A percentile compares a stretch with the other conserved stretches of the same genome.
Evolutionary conservation across 2,329 filamentous ascomycete species (phyloP).

Genomic region (Colletotrichum aenigma): DNA sequence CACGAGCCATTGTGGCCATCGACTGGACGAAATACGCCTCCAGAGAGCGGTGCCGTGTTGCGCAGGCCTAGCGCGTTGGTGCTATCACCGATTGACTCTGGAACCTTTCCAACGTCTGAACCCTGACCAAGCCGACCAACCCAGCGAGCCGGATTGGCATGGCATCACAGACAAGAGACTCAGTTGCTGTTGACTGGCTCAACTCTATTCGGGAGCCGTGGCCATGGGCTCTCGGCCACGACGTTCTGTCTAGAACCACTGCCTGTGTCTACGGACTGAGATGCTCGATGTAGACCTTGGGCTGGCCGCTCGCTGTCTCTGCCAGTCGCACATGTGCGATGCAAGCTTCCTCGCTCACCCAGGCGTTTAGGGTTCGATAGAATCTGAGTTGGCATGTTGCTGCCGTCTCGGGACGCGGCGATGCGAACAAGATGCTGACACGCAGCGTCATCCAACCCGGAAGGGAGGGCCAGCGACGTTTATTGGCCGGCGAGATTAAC

Average conservation of each 20-base stretch:
- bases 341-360: background rate
- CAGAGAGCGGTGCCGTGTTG: background rate
- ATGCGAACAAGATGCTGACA: slow-evolving; percentile 11
- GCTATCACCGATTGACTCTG: slow-evolving; percentile 3
- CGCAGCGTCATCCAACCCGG: background rate
- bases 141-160: slow-evolving; percentile 15
- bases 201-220: background rate
- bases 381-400: background rate
- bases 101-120: slow-evolving; percentile 15
- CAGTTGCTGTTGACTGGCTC: background rate
- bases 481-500: background rate
- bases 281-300: background rate
- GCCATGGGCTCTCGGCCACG: background rate
- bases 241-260: background rate
- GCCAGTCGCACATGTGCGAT: slow-evolving; percentile 9
- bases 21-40: slow-evolving; percentile 12
- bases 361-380: background rate
- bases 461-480: background rate
- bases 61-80: slow-evolving; percentile 1
- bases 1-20: background rate
- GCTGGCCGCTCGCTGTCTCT: background rate
- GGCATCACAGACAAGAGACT: slow-evolving; percentile 13
- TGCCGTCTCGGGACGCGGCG: background rate
- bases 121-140: background rate
- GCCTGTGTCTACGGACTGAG: background rate